phyloP scores from a whole-genome alignment of 768 basidiomycete species.

The Aureoboletus auriporus region DNA sequence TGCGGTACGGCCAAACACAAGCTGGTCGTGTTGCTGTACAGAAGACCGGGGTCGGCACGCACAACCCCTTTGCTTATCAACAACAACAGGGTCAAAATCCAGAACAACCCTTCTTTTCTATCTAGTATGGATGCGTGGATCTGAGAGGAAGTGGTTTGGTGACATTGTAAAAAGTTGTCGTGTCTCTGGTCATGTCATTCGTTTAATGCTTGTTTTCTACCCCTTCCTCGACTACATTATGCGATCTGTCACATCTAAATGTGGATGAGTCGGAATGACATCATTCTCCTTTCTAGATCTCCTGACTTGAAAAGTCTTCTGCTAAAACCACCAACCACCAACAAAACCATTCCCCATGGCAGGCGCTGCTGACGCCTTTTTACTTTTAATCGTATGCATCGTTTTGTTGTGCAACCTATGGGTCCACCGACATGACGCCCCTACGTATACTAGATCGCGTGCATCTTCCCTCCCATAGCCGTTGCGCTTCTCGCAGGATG shows the following conservation, averaged over 20 bases:
- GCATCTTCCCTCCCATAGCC: conserved; percentile 76
- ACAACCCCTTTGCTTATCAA: conserved; percentile 68
- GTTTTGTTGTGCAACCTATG: too few species aligned
- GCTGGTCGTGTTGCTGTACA: conserved; percentile 47
- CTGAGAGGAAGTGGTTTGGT: background rate
- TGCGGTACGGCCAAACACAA: conserved; percentile 67
- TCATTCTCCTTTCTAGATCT: conserved; percentile 10
- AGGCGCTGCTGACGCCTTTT: conserved; percentile 1
- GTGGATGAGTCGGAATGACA: conserved; percentile 20
- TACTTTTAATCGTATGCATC: conserved; percentile 13
- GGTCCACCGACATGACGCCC: too few species aligned
- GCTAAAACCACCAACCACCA: background rate
- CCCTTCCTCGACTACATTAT: conserved; percentile 2
- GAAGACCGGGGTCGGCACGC: conserved; percentile 41
- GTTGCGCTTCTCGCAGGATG: conserved; percentile 75
- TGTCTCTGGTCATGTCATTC: conserved; percentile 1
- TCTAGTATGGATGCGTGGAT: conserved; percentile 36
- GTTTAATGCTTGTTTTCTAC: conserved; percentile 13
- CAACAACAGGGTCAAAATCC: conserved; percentile 50
- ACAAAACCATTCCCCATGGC: conserved; percentile 10
- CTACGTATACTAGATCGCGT: conserved; percentile 49
- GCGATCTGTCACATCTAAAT: conserved; percentile 12
- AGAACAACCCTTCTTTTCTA: conserved; percentile 80
- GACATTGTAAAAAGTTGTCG: conserved; percentile 10
- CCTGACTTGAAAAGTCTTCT: too few species aligned